Conservation (phyloP, 148 eudicot genomes). For the Camellia japonica region DNA sequence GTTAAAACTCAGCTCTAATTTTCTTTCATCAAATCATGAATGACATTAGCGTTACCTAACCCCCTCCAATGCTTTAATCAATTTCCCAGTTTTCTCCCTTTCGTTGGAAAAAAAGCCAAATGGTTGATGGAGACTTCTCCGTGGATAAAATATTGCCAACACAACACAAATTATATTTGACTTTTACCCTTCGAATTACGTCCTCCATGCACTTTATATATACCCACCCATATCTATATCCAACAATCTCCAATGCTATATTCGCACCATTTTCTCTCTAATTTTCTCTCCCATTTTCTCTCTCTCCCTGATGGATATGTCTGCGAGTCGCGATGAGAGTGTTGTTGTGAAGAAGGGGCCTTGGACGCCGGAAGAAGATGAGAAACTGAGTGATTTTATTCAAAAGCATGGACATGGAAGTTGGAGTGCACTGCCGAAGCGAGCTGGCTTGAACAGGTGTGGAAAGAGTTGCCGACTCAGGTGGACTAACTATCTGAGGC, state of each 20-base stretch:
- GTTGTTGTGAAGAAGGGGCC: conserved; percentile 61
- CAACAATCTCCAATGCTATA: too few relatives aligned
- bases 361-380: conserved; percentile 68
- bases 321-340: conserved; percentile 41
- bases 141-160: too few relatives aligned
- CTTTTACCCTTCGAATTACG: not conserved
- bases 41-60: conserved; percentile 48
- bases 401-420: conserved; percentile 54
- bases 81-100: conserved; percentile 7
- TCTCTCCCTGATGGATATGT: conserved; percentile 46
- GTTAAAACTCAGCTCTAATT: not conserved
- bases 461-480: conserved; percentile 73
- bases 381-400: conserved; percentile 45
- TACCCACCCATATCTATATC: not conserved
- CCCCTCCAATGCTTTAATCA: conserved; percentile 11
- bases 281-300: not conserved
- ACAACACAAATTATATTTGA: not conserved
- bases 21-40: not conserved
- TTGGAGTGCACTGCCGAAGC: conserved; percentile 61
- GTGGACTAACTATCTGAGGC: conserved; percentile 66
- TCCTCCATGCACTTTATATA: not conserved
- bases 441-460: conserved; percentile 57
- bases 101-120: not conserved
- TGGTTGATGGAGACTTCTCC: conserved; percentile 11
- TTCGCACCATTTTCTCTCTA: too few relatives aligned